These are phyloP conservation scores for Leptographium wingfieldii DNA, from an alignment of 2,329 filamentous ascomycete genomes.

Conservation along the genomic window DNA sequence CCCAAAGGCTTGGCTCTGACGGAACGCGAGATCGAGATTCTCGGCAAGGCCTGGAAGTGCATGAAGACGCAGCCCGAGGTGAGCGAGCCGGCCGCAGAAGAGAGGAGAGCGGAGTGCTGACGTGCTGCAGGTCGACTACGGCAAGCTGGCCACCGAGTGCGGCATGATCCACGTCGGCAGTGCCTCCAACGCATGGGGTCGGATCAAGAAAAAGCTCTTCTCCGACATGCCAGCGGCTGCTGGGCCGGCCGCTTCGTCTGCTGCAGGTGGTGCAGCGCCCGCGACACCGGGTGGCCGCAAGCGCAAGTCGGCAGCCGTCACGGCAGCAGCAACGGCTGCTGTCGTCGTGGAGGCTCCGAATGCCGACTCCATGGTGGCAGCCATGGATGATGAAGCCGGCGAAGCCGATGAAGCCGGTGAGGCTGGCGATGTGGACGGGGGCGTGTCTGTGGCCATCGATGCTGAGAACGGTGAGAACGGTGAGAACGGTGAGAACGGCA, in stretches of 20 bases:
- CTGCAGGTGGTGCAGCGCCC: not conserved
- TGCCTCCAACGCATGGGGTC: constrained; percentile 15
- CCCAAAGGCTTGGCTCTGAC: constrained; percentile 9
- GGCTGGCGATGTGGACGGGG: not conserved
- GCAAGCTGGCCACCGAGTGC: constrained; percentile 12
- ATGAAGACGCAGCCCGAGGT: constrained; percentile 17
- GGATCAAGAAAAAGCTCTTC: constrained; percentile 17
- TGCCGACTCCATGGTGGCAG: not conserved
- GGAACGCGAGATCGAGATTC: constrained; percentile 15
- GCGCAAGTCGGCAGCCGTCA: constrained; percentile 11
- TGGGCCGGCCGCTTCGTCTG: not conserved
- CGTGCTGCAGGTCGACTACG: constrained; percentile 15
- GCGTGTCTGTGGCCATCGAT: not conserved
- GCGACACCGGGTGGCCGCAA: constrained; percentile 7
- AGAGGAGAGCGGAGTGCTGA: not conserved
- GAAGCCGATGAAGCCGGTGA: not conserved
- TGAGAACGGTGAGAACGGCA: not conserved
- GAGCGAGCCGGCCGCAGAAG: not conserved
- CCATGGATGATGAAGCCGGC: not conserved
- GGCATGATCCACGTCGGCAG: constrained; percentile 15
- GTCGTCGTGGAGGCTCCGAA: not conserved
- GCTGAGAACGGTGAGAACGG: not conserved
- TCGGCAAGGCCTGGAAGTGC: constrained; percentile 15
- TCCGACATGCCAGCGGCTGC: not conserved
- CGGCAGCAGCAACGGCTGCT: not conserved